Evolutionary conservation across 306 rosid genomes (phyloP).

Genomic region (Parietaria judaica): DNA sequence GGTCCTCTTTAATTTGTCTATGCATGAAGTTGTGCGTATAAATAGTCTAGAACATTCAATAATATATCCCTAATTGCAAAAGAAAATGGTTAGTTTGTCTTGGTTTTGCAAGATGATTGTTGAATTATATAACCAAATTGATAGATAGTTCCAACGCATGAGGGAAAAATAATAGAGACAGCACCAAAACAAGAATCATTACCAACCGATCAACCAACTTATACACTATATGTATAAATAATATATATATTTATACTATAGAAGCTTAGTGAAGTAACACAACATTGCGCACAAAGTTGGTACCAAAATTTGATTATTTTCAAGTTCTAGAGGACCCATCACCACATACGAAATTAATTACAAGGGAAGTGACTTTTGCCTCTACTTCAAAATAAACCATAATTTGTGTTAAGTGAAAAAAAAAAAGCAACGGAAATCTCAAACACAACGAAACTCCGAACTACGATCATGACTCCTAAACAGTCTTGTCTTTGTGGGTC

Average conservation of each 20-base stretch:
- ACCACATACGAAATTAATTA: conserved; percentile 20
- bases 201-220: conserved; percentile 44
- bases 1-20: background rate
- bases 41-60: background rate
- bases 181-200: conserved; percentile 1
- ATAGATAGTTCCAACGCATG: background rate
- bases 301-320: conserved; percentile 21
- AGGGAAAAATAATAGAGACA: background rate
- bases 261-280: conserved; percentile 31
- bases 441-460: too few species aligned
- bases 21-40: background rate
- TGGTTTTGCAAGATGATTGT: background rate
- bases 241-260: conserved; percentile 5
- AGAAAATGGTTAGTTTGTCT: background rate
- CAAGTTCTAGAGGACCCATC: conserved; percentile 15
- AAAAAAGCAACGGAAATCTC: too few species aligned
- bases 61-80: background rate
- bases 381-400: background rate
- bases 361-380: background rate
- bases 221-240: too few species aligned
- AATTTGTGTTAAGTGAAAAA: too few species aligned
- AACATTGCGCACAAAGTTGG: conserved; percentile 19
- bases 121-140: background rate
- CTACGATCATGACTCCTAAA: too few species aligned
- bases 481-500: too few species aligned